phyloP scores from a whole-genome alignment of 768 basidiomycete genomes.

The Leccinum boreale region DNA sequence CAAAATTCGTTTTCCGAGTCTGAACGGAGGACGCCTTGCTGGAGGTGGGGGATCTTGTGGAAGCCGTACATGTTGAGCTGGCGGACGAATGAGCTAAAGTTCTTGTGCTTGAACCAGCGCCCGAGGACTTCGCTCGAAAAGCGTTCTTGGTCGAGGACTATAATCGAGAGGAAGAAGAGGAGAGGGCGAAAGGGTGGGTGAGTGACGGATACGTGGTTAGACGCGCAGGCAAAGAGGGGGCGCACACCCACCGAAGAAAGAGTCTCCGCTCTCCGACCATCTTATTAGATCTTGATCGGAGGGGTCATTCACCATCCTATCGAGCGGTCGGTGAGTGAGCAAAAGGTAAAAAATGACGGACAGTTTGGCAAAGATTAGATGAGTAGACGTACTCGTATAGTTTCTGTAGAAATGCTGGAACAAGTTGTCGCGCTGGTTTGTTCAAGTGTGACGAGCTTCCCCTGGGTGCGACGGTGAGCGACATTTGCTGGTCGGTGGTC shows the following conservation, averaged over 20 bases:
- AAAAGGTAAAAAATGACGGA: constrained; percentile 10
- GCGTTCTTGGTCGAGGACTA: constrained; percentile 89
- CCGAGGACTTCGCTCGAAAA: constrained; percentile 89
- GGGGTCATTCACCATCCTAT: constrained; percentile 89
- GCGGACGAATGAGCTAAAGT: constrained; percentile 93
- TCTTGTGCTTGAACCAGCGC: constrained; percentile 96
- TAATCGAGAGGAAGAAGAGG: neutral
- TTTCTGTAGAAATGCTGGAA: constrained; percentile 90
- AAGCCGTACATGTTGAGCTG: constrained; percentile 98
- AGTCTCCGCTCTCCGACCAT: constrained; percentile 90
- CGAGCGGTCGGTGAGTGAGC: constrained; percentile 1
- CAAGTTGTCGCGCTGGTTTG: constrained; percentile 47
- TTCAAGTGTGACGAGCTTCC: constrained; percentile 31
- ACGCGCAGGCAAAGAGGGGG: neutral
- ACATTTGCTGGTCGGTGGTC: constrained; percentile 55
- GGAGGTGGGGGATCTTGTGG: constrained; percentile 94
- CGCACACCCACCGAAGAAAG: constrained; percentile 86
- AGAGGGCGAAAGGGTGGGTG: neutral
- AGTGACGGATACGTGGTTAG: neutral
- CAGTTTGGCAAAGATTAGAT: constrained; percentile 11
- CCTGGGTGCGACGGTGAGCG: constrained; percentile 47
- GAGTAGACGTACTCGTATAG: constrained; percentile 54
- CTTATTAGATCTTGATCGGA: constrained; percentile 80
- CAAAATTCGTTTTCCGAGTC: constrained; percentile 80
- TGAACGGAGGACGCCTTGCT: constrained; percentile 86